A percentile compares a stretch with the other conserved stretches of the same genome.
phyloP scores from a whole-genome alignment of 2,329 filamentous ascomycete genomes.

The Pestalotiopsis sp. region DNA sequence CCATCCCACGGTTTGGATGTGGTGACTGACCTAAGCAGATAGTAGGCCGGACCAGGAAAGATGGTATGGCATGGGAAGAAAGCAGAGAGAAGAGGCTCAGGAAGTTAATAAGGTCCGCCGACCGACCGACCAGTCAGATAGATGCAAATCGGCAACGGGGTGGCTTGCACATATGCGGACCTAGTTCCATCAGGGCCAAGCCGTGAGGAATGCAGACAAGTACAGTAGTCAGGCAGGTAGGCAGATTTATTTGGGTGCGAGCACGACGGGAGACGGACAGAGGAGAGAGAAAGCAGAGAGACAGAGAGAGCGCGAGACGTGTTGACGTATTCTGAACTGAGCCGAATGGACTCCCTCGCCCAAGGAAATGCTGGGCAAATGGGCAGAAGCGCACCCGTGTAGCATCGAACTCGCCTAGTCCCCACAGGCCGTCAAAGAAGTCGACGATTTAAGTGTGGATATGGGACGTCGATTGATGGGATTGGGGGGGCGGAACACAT shows the following conservation, averaged over 20 bases:
- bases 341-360: neutral
- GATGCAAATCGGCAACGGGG: slow-evolving; percentile 4
- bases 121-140: slow-evolving; percentile 3
- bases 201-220: neutral
- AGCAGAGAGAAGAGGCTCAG: neutral
- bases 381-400: slow-evolving; percentile 3
- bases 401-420: slow-evolving; percentile 12
- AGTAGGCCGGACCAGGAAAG: neutral
- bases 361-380: slow-evolving; percentile 9
- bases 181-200: neutral
- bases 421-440: slow-evolving; percentile 6
- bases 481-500: slow-evolving; percentile 9
- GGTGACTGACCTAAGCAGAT: neutral
- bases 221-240: neutral
- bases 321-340: neutral
- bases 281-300: neutral
- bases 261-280: neutral
- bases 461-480: slow-evolving; percentile 4
- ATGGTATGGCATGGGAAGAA: neutral
- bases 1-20: slow-evolving; percentile 9
- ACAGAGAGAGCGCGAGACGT: too few relatives aligned
- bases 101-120: slow-evolving; percentile 5
- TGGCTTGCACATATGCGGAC: slow-evolving; percentile 8
- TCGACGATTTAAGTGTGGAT: slow-evolving; percentile 12
- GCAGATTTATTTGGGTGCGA: neutral